A percentile compares a stretch with the other conserved stretches of the same genome.
Conservation (phyloP, 2,329 filamentous ascomycete genomes). For the Lecanicillium sp. region DNA sequence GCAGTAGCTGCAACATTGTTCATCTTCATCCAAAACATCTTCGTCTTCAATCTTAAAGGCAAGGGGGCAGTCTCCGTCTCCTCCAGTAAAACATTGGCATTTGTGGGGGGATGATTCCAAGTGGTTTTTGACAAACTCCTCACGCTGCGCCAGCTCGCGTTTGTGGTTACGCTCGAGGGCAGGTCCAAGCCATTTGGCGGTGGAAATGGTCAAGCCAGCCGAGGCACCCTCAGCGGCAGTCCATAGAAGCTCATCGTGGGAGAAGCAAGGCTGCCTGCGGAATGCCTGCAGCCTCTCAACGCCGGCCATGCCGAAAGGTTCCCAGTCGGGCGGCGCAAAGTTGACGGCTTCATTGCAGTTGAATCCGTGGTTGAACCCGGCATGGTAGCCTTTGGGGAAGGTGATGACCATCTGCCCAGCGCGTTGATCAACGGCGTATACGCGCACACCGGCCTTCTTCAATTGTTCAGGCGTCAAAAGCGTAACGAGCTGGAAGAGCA, state of each 20-base stretch:
- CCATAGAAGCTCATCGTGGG: constrained; percentile 88
- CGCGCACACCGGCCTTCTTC: constrained; percentile 84
- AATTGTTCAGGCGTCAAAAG: constrained; percentile 88
- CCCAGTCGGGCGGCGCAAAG: constrained; percentile 93
- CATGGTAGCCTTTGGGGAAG: constrained; percentile 94
- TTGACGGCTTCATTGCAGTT: constrained; percentile 99
- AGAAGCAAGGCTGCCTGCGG: constrained; percentile 90
- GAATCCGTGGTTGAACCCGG: constrained; percentile 97
- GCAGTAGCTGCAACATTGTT: constrained; percentile 89
- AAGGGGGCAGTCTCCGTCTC: constrained; percentile 51
- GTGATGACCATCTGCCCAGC: constrained; percentile 96
- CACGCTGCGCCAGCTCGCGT: constrained; percentile 64
- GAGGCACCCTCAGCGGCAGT: constrained; percentile 79
- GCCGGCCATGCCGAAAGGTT: constrained; percentile 80
- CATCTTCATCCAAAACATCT: constrained; percentile 83
- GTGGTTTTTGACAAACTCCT: constrained; percentile 62
- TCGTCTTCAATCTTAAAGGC: constrained; percentile 61
- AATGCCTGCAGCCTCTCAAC: constrained; percentile 84
- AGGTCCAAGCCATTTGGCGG: constrained; percentile 89
- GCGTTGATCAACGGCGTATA: constrained; percentile 92
- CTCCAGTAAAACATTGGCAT: constrained; percentile 40
- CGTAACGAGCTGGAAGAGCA: constrained; percentile 96
- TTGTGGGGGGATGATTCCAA: constrained; percentile 46
- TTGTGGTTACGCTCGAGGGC: constrained; percentile 73
- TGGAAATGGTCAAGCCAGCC: constrained; percentile 67